Base-by-base conservation (phyloP, 2,329 filamentous ascomycete species). In the Pseudogymnoascus sp. region DNA sequence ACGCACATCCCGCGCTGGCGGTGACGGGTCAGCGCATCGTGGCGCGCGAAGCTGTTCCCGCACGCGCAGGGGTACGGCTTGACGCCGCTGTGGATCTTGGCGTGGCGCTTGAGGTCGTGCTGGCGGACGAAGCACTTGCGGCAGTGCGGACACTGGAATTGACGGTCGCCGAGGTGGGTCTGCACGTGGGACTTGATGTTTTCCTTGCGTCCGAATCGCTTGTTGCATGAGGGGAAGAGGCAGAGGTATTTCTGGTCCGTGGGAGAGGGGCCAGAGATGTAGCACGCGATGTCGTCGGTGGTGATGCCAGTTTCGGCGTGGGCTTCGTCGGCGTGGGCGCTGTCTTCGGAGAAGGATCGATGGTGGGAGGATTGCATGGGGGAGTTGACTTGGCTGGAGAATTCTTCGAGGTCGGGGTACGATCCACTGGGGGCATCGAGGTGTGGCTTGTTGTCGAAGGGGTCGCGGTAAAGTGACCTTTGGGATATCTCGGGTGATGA, bases 151-250 rank as follows among this genome's bases (percentile, higher is more conserved):
- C 94, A 99, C 74, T 91, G 88, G 77, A 91, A 99, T 73, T 97
- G 94, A 58, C 94, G 85, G 74, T 99, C 94, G 70, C 95, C 94
- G 66, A 99, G 87, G 76, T 99, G 94, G 3, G 94, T 99, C 76
- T 99, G 94, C 12, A 99, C 91, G 74, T 99, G 94, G 0, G 92
- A 96, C 74, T 96, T 96, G 79, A 97, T 97, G 77, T 99, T 97
- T 75, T 99, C 94, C 74, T 97, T 96, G 69, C 94, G 86, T n/a
- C 92, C 93, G 72, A 99, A 97, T 61, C 87, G 85, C 75, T 96
- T 96, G 68, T 87, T 84, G 75, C 94, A 99, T 29, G 86, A 87
- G 7, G 91, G 79, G 69, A 78, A 92, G n/a, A 84, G 76, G 72
- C 90, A 94, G 6, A 86, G 79, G 88, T 89, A 94, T 75, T 91